These are phyloP conservation scores for Populus nigra DNA, from an alignment of 345 rosid species.

Conservation along the genomic window DNA sequence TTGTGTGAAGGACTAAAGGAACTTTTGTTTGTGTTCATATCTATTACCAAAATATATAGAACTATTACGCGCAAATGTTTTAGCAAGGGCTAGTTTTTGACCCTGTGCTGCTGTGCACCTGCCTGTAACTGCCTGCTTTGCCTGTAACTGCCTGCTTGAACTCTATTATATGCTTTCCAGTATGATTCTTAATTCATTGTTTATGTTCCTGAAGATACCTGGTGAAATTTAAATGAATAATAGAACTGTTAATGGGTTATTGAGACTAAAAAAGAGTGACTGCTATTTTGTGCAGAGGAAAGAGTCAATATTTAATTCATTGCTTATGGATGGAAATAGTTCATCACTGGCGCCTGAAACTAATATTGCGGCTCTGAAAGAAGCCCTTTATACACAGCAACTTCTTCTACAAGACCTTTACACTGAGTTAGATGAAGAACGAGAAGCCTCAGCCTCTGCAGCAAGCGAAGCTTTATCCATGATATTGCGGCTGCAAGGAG, in stretches of 20 bases:
- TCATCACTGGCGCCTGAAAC: conserved; percentile 31
- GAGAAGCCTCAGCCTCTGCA: conserved; percentile 75
- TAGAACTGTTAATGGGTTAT: not conserved
- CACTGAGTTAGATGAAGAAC: conserved; percentile 69
- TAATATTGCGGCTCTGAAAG: conserved; percentile 44
- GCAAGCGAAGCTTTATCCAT: conserved; percentile 79
- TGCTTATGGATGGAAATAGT: conserved; percentile 43
- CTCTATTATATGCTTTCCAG: not conserved
- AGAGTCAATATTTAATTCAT: not conserved
- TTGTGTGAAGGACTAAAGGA: not conserved
- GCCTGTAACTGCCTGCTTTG: too few relatives aligned
- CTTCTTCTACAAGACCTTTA: conserved; percentile 72
- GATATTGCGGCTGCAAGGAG: conserved; percentile 85
- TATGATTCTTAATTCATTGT: not conserved
- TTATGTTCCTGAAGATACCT: not conserved
- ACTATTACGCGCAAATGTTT: not conserved
- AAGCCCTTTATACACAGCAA: conserved; percentile 66
- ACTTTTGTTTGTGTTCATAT: not conserved
- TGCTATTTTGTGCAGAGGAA: not conserved
- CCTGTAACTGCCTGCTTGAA: not conserved
- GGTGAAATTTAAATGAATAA: not conserved
- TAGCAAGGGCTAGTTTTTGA: not conserved
- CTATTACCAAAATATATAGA: too few relatives aligned
- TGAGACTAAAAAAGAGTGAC: not conserved
- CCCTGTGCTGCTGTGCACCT: too few relatives aligned